Percentiles rank a stretch among this genome's conserved stretches.
Conservation (phyloP, 1,139 yeast species). For the Pichiaceae sp. region DNA sequence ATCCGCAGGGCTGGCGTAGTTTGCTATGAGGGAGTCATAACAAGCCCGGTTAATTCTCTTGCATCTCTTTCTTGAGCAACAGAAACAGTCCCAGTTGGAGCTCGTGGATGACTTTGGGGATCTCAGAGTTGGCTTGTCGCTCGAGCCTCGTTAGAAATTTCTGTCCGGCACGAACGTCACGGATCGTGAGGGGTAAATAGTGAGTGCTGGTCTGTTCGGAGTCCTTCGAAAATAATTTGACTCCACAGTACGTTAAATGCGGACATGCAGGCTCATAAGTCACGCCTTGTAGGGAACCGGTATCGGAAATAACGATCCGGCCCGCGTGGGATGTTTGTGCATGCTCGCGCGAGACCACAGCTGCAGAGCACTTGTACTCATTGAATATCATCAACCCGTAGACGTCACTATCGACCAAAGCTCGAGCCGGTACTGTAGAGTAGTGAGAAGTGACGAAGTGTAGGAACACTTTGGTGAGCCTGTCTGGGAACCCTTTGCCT, state of each 20-base stretch:
- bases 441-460: conserved; percentile 35
- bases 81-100: conserved; percentile 35
- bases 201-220: neutral
- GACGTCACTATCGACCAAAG: conserved; percentile 54
- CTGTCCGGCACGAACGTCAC: neutral
- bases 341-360: neutral
- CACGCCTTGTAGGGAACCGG: neutral
- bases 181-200: neutral
- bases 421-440: conserved; percentile 34
- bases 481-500: conserved; percentile 71
- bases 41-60: conserved; percentile 1
- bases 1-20: no score
- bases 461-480: conserved; percentile 54
- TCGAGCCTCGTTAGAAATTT: neutral
- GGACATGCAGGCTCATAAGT: neutral
- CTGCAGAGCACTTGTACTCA: conserved; percentile 24
- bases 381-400: conserved; percentile 57
- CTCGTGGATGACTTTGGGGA: conserved; percentile 28
- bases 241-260: neutral
- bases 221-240: neutral
- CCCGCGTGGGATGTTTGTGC: neutral
- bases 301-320: neutral
- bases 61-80: conserved; percentile 35
- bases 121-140: neutral
- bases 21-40: no score